phyloP scores from a whole-genome alignment of 306 rosid genomes.

The Dalbergia cochinchinensis region DNA sequence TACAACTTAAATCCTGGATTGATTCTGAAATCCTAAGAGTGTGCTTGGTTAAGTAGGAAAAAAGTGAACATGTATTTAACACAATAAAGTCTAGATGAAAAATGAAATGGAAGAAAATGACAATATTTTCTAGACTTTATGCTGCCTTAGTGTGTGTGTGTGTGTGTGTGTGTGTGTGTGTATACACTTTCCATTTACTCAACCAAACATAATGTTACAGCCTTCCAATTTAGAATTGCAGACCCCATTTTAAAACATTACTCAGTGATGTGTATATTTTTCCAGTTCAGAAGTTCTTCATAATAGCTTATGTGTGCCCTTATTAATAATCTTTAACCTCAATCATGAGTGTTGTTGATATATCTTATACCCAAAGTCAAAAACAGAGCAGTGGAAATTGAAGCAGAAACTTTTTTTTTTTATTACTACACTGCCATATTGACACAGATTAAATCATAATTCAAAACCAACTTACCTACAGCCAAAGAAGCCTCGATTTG shows the following conservation, averaged over 20 bases:
- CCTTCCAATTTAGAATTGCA: slow-evolving; percentile 2
- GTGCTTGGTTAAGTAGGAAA: background rate
- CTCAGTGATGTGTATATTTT: background rate
- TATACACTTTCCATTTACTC: background rate
- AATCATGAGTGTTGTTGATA: slow-evolving; percentile 18
- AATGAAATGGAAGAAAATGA: slow-evolving; percentile 7
- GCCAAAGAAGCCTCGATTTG: slow-evolving; percentile 93
- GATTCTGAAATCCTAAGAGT: slow-evolving; percentile 25
- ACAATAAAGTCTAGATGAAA: background rate
- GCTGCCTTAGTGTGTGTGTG: too few species aligned
- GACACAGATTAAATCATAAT: background rate
- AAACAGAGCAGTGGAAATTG: slow-evolving; percentile 7
- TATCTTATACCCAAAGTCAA: background rate
- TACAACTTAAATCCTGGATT: background rate
- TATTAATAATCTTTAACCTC: slow-evolving; percentile 22
- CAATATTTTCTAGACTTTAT: slow-evolving; percentile 6
- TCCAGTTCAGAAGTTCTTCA: slow-evolving; percentile 27
- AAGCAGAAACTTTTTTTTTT: background rate
- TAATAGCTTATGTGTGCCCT: background rate
- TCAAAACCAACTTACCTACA: slow-evolving; percentile 71
- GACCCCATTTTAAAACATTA: slow-evolving; percentile 4
- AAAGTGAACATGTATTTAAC: slow-evolving; percentile 11
- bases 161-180: too few species aligned
- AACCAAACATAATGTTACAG: background rate
- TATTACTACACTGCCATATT: background rate